Evolutionary conservation across 345 rosid genomes (phyloP), one percentile per base, ranked within the genome.

Genomic region (Orychophragmus violaceus): DNA sequence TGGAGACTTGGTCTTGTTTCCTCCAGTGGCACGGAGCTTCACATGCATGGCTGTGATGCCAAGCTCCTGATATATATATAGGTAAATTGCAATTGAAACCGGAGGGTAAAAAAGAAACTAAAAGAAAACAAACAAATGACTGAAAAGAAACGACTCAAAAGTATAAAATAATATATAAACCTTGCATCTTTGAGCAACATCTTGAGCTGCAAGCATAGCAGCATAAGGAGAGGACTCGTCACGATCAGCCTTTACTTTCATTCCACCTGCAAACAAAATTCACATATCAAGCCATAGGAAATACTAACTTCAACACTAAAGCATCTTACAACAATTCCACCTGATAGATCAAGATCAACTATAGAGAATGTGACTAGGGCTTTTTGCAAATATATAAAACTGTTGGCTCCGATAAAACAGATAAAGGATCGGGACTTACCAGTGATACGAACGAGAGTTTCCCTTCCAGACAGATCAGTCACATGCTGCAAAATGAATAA

Each of bases 231-330:
- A 88, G 27, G 95, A 88, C 73, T 85, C 89, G 66, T 88, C 91
- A 83, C 91, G 81, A 19, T 88, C 95, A 61, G 97, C 97, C 75
- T 91, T 91, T 13, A 91, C 94, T 81, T 91, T 91, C 97, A 91
- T 87, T 3, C 98, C 98, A 50, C 96, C 98, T 91, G 68, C 21
- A 19, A 62, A 9, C 8, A 16, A 17, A 9, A 2, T 8, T 21
- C 51, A 46, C 12, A 0, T 19, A 21, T 28, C 29, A 49, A 10
- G 3, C 27, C 8, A 5, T n/a, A 1, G 8, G 12, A 21, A 48
- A 45, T 5, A 12, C 17, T n/a, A 48, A 22, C 29, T 22, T 4
- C 1, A 19, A 48, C 28, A 28, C 23, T 5, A 21, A 12, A 22
- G 8, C n/a, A 46, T 22, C 28, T 48, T 22, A 48, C 12, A 5